Conservation (phyloP, 495 filamentous ascomycete species). For the Penicillium manginii region DNA sequence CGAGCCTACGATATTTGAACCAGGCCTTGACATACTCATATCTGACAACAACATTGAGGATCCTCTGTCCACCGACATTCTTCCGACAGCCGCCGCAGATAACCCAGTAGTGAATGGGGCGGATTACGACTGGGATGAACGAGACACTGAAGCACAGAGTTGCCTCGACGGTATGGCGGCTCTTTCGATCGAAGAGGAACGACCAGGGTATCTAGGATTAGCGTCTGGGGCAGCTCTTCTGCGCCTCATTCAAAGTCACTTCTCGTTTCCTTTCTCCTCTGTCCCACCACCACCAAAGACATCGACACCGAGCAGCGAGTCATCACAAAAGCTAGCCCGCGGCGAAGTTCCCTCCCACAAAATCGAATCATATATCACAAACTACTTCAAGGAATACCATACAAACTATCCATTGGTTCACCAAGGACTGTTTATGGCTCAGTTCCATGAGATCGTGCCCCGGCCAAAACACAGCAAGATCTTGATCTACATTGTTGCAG, state of each 20-base stretch:
- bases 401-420: constrained; percentile 7
- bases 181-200: constrained; percentile 9
- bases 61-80: neutral
- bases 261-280: neutral
- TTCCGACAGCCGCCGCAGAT: neutral
- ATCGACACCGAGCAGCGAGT: neutral
- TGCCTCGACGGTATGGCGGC: constrained; percentile 12
- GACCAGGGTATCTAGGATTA: constrained; percentile 7
- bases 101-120: neutral
- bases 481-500: constrained; percentile 10
- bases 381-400: constrained; percentile 13
- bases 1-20: neutral
- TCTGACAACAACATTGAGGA: neutral
- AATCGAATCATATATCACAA: constrained; percentile 7
- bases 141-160: constrained; percentile 11
- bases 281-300: neutral
- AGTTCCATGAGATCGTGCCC: constrained; percentile 9
- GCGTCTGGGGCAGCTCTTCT: constrained; percentile 7
- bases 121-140: constrained; percentile 12
- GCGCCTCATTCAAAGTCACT: constrained; percentile 7
- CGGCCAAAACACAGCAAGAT: constrained; percentile 8
- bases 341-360: constrained; percentile 7
- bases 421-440: constrained; percentile 8
- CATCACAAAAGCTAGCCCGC: neutral
- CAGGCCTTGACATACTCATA: constrained; percentile 5